Percentiles rank a stretch among this genome's conserved stretches.
Conservation (phyloP, 1,284 basidiomycete species). For the Moniliophthora roreri region DNA sequence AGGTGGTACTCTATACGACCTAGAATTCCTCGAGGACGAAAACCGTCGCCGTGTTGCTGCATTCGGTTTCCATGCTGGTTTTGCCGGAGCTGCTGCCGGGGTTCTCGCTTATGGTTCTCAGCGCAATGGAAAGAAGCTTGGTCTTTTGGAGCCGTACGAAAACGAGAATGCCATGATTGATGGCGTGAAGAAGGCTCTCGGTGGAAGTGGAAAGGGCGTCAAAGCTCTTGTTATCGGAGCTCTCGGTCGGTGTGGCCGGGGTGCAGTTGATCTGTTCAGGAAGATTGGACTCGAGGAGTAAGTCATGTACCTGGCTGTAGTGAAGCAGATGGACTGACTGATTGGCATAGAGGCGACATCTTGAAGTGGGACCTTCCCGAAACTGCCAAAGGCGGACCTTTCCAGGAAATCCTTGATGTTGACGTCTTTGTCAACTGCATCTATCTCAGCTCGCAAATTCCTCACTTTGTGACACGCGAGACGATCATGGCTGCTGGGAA, state of each 20-base stretch:
- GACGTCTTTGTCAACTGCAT: constrained; percentile 99
- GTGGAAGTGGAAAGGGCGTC: constrained; percentile 73
- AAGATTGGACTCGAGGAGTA: constrained; percentile 93
- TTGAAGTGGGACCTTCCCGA: constrained; percentile 98
- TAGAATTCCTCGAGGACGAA: constrained; percentile 93
- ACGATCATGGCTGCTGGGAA: constrained; percentile 75
- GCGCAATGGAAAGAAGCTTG: constrained; percentile 61
- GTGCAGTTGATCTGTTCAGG: constrained; percentile 92
- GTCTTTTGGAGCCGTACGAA: constrained; percentile 73
- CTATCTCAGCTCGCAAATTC: constrained; percentile 90
- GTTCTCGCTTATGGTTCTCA: constrained; percentile 82
- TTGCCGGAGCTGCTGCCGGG: constrained; percentile 95
- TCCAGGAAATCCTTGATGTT: constrained; percentile 93
- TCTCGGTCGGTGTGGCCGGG: constrained; percentile 93
- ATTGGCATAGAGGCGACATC: constrained; percentile 78
- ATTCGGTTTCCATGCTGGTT: constrained; percentile 98
- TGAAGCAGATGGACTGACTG: background rate
- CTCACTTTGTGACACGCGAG: constrained; percentile 82
- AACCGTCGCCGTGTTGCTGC: constrained; percentile 93
- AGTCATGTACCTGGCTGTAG: constrained; percentile 26
- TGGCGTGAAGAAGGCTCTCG: constrained; percentile 69
- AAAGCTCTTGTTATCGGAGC: constrained; percentile 96
- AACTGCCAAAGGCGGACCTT: constrained; percentile 97
- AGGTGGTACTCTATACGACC: constrained; percentile 89
- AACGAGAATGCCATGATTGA: constrained; percentile 84